phyloP scores from a whole-genome alignment of 768 basidiomycete genomes.

The Chiua virens region DNA sequence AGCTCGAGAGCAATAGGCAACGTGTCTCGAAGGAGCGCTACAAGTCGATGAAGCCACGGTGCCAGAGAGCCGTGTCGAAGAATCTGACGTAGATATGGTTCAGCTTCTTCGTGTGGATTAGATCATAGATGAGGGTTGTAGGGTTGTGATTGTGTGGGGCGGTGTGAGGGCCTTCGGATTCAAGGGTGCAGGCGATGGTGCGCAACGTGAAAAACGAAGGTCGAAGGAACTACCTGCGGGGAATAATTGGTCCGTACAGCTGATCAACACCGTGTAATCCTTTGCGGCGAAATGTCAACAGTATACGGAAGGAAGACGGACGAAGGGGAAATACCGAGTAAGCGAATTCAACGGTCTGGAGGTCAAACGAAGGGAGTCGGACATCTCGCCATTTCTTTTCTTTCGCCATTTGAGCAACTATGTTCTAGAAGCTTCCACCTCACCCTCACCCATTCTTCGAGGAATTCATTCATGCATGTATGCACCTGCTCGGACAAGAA shows the following conservation, averaged over 20 bases:
- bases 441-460: slow-evolving; percentile 90
- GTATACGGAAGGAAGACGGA: neutral
- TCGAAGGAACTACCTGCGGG: slow-evolving; percentile 69
- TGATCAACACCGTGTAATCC: slow-evolving; percentile 79
- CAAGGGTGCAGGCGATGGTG: slow-evolving; percentile 5
- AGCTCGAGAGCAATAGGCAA: slow-evolving; percentile 75
- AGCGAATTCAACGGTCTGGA: slow-evolving; percentile 89
- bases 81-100: slow-evolving; percentile 70
- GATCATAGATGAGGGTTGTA: slow-evolving; percentile 21
- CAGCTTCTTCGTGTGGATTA: slow-evolving; percentile 80
- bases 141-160: slow-evolving; percentile 33
- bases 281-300: slow-evolving; percentile 22
- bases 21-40: slow-evolving; percentile 70
- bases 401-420: slow-evolving; percentile 84
- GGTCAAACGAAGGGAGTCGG: slow-evolving; percentile 83
- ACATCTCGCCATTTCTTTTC: slow-evolving; percentile 72
- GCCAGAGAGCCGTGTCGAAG: slow-evolving; percentile 69
- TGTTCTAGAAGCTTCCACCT: slow-evolving; percentile 6
- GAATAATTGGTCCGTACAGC: slow-evolving; percentile 74
- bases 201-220: slow-evolving; percentile 66
- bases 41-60: slow-evolving; percentile 62
- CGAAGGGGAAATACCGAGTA: slow-evolving; percentile 52
- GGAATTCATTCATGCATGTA: slow-evolving; percentile 85
- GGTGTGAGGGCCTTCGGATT: slow-evolving; percentile 22
- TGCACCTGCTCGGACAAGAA: slow-evolving; percentile 87